Conservation (phyloP, 2,329 filamentous ascomycete species). For the Pseudodiploospora longispora region DNA sequence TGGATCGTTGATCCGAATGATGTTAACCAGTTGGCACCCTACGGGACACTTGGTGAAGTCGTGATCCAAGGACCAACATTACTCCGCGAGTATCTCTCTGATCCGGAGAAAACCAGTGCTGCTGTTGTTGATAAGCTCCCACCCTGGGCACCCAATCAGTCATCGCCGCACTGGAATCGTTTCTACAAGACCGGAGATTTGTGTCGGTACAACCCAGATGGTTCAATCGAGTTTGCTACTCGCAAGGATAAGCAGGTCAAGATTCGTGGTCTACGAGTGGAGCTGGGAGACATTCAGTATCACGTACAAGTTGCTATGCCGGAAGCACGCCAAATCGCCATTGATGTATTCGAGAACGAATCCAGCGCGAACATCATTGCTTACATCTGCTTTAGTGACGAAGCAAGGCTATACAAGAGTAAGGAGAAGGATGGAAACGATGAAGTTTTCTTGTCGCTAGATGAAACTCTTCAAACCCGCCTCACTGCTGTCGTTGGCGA, state of each 20-base stretch:
- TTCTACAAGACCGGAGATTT: conserved; percentile 14
- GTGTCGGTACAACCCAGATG: conserved; percentile 9
- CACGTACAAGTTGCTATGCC: conserved; percentile 3
- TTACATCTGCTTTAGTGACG: conserved; percentile 5
- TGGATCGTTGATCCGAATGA: conserved; percentile 8
- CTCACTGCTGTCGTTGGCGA: conserved; percentile 6
- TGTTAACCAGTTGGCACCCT: conserved; percentile 4
- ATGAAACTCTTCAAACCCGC: conserved; percentile 1
- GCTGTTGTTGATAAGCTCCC: neutral
- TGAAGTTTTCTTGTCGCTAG: conserved; percentile 1
- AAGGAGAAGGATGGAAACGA: neutral
- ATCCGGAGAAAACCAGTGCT: conserved; percentile 7
- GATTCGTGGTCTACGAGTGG: conserved; percentile 14
- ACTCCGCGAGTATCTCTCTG: conserved; percentile 34
- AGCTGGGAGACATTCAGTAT: conserved; percentile 12
- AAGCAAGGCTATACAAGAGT: conserved; percentile 1
- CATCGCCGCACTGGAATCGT: neutral
- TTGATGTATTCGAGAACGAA: conserved; percentile 5
- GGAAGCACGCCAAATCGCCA: conserved; percentile 4
- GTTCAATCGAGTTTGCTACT: conserved; percentile 12
- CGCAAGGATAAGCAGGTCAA: conserved; percentile 17
- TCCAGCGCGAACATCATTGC: conserved; percentile 4
- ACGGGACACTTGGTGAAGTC: conserved; percentile 9
- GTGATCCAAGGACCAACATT: conserved; percentile 26
- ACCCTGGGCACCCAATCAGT: conserved; percentile 2